Evolutionary conservation across 2,329 filamentous ascomycete species (phyloP), one percentile per base, ranked within the genome.

Genomic region (Chaetomium sp.): DNA sequence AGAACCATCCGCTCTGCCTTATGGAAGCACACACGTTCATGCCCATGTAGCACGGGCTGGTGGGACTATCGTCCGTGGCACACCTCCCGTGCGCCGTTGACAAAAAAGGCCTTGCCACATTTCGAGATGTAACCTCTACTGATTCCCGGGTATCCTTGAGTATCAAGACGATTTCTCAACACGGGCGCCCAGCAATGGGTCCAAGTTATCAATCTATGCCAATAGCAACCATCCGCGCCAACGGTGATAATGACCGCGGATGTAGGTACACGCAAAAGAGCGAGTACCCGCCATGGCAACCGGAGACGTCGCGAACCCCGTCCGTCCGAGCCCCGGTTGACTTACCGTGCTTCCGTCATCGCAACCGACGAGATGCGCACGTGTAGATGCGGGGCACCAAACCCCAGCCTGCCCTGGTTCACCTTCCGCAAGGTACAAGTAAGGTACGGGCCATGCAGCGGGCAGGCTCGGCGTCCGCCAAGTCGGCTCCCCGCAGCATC

Each of bases 171-270:
- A 81, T 76, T 74, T 81, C 81, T 84, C 78, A 75, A 82, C 80
- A 75, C 78, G 79, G 81, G 82, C 81, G 82, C 82, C 81, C 81
- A 84, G 82, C 81, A 83, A 82, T 77, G 81, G 82, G 82, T 78
- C 74, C 55, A 57, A 62, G 72, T 29, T 58, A 13, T 73, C 33
- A 21, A 74, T 84, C 79, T 83, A 74, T 82, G 82, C 82, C 82
- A 82, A 78, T 76, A 56, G 79, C 80, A 79, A 81, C 83, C 81
- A 81, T 78, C 76, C 78, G 79, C 74, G 79, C 74, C 79, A 79
- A 81, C 75, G 71, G 75, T 71, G 71, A 60, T 12, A 55, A 51
- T 77, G 77, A 76, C 77, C 68, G 73, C 79, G 78, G 78, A 80
- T 80, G 81, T 81, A 80, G 80, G 82, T 81, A 73, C 49, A 68